Base-by-base conservation (phyloP, 208 protist genomes). In the Acanthamoeba lenticulata region DNA sequence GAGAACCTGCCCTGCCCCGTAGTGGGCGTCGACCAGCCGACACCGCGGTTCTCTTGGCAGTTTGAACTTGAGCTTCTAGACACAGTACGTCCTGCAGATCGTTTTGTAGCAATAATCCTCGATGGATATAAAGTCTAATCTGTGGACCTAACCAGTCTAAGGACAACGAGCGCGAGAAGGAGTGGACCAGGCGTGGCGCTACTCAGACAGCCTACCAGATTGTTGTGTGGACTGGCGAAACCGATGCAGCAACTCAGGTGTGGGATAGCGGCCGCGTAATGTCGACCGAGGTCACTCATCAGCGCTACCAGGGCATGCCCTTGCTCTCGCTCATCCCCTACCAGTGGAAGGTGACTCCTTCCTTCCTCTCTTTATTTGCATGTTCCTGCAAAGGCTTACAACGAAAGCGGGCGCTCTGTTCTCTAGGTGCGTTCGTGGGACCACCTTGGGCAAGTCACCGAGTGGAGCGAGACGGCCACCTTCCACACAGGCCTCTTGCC, bases 401-500 rank as follows among this genome's bases (percentile, higher is more conserved):
- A n/a, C n/a, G n/a, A n/a, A n/a, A n/a, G n/a, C n/a, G n/a, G n/a
- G n/a, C n/a, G n/a, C n/a, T n/a, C 60, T 69, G 6, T 36, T 7
- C 60, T 9, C 19, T 34, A 81, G 69, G 69, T 81, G 69, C 69
- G 69, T 21, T 81, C 36, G 0, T 81, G 69, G 69, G 69, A 81
- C 24, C 69, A 81, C 27, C 27, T 7, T 19, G 69, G 69, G 3
- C 36, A 81, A 36, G 69, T 45, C 21, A 47, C 69, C 19, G 69
- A 5, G 40, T 81, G 69, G 69, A 81, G 69, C 36, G 69, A 47
- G 69, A 45, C 17, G 1, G 69, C 6, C 40, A 81, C 36, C 3
- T 81, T 81, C 69, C 69, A 81, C 40, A 81, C 69, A 5, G 69
- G 69, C 24, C 69, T 81, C 69, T 19, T 81, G 13, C 69, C 69